phyloP scores from a whole-genome alignment of 2,329 filamentous ascomycete genomes.

The Neonectria sp. region DNA sequence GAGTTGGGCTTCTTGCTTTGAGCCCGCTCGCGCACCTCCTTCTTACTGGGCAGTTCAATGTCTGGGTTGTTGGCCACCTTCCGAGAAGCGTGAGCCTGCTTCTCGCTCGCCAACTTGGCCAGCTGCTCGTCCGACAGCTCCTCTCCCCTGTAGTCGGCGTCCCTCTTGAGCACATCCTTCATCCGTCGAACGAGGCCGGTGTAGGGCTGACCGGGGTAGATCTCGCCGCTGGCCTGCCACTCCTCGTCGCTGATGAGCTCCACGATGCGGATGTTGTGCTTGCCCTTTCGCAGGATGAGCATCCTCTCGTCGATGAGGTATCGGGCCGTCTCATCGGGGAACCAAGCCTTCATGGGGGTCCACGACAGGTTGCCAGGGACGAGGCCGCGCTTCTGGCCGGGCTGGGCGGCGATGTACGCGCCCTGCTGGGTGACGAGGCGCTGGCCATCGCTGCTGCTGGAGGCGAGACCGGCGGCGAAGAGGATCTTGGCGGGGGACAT shows the following conservation, averaged over 20 bases:
- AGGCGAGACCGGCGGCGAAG: slow-evolving; percentile 71
- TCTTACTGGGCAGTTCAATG: slow-evolving; percentile 58
- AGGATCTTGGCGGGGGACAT: slow-evolving; percentile 73
- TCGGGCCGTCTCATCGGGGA: slow-evolving; percentile 68
- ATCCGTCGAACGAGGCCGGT: slow-evolving; percentile 65
- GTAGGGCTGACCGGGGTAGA: slow-evolving; percentile 68
- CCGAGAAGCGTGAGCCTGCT: slow-evolving; percentile 41
- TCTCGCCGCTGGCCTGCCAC: slow-evolving; percentile 63
- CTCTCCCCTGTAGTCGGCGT: slow-evolving; percentile 52
- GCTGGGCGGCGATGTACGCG: slow-evolving; percentile 72
- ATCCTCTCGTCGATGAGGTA: slow-evolving; percentile 73
- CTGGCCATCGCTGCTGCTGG: slow-evolving; percentile 70
- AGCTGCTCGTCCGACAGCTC: slow-evolving; percentile 49
- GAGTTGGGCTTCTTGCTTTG: slow-evolving; percentile 32
- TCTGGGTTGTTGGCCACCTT: slow-evolving; percentile 58
- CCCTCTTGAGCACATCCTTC: slow-evolving; percentile 54
- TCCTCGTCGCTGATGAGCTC: slow-evolving; percentile 71
- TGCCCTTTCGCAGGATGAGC: slow-evolving; percentile 74
- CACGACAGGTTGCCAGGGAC: slow-evolving; percentile 69
- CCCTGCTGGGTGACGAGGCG: slow-evolving; percentile 69
- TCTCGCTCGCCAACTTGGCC: slow-evolving; percentile 38
- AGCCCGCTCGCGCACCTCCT: slow-evolving; percentile 49
- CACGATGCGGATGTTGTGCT: slow-evolving; percentile 74
- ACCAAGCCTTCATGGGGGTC: slow-evolving; percentile 73
- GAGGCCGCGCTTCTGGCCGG: slow-evolving; percentile 61